A percentile compares a stretch with the other conserved stretches of the same genome.
phyloP scores from a whole-genome alignment of 768 basidiomycete genomes.

The Cyathus striatus region DNA sequence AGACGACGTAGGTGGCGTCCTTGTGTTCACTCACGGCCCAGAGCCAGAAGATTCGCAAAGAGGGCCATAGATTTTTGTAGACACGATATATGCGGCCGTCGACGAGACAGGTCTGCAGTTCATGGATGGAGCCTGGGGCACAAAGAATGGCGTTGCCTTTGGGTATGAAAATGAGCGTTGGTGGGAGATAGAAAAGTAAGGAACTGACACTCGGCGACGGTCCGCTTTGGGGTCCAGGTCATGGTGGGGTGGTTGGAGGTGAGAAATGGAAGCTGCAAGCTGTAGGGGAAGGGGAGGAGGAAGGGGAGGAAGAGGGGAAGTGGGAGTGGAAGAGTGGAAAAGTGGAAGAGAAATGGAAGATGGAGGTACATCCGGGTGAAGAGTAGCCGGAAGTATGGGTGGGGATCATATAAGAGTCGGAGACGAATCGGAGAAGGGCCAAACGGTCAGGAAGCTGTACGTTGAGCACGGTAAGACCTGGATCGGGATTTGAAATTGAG shows the following conservation, averaged over 20 bases:
- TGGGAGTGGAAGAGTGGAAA: not conserved
- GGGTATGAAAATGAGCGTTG: not conserved
- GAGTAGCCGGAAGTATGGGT: too few species aligned
- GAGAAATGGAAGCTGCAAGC: conserved; percentile 1
- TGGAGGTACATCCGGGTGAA: too few species aligned
- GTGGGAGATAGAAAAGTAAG: not conserved
- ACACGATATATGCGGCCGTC: conserved; percentile 40
- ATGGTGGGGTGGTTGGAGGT: conserved; percentile 6
- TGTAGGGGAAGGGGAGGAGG: not conserved
- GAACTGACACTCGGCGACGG: conserved; percentile 20
- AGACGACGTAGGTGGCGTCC: conserved; percentile 42
- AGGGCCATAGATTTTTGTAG: conserved; percentile 49
- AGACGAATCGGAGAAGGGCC: too few species aligned
- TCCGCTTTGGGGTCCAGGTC: conserved; percentile 24
- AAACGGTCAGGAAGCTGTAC: too few species aligned
- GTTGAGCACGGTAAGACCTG: too few species aligned
- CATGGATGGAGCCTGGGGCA: conserved; percentile 33
- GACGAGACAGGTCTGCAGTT: conserved; percentile 36
- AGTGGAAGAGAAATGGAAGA: too few species aligned
- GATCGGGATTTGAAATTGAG: too few species aligned
- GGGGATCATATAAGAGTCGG: too few species aligned
- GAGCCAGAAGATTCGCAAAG: conserved; percentile 46
- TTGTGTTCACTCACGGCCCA: conserved; percentile 24
- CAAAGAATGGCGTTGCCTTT: conserved; percentile 32
- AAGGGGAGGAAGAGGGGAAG: too few species aligned